Evolutionary conservation across 2,329 filamentous ascomycete species (phyloP).

Genomic region (Fusarium tanahbumbuense): DNA sequence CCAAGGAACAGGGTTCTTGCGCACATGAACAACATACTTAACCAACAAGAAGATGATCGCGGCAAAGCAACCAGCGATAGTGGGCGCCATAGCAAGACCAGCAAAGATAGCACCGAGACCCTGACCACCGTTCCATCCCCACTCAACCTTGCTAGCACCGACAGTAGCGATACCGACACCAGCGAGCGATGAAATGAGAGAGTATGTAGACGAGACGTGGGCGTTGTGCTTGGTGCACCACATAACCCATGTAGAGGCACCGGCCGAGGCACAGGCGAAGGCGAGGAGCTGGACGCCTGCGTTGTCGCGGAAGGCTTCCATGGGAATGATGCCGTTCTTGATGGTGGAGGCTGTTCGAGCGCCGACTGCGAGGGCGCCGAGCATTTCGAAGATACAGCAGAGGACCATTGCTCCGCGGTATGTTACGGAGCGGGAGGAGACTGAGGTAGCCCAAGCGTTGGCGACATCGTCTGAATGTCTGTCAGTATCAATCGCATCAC

Average conservation of each 20-base stretch:
- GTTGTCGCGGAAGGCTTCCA: constrained; percentile 66
- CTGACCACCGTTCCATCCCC: constrained; percentile 76
- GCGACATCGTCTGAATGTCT: constrained; percentile 83
- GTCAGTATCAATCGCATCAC: not conserved
- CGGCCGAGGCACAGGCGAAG: constrained; percentile 72
- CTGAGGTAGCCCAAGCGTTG: constrained; percentile 84
- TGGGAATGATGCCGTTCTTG: constrained; percentile 80
- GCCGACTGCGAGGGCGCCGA: constrained; percentile 74
- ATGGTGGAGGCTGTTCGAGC: constrained; percentile 80
- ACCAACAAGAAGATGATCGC: constrained; percentile 77
- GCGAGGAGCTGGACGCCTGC: constrained; percentile 76
- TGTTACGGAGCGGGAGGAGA: constrained; percentile 80
- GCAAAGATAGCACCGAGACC: constrained; percentile 79
- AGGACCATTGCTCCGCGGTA: constrained; percentile 77
- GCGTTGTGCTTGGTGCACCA: constrained; percentile 81
- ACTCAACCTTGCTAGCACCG: constrained; percentile 70
- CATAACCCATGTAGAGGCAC: constrained; percentile 79
- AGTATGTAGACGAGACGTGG: constrained; percentile 79
- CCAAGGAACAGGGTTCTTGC: constrained; percentile 77
- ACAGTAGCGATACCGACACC: constrained; percentile 76
- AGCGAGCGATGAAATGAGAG: constrained; percentile 74
- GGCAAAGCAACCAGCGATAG: constrained; percentile 73
- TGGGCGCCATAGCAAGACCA: constrained; percentile 76
- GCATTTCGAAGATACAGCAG: constrained; percentile 74
- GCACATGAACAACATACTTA: constrained; percentile 72